Base-by-base conservation (phyloP, 2,329 filamentous ascomycete species). In the Byssoonygena ceratinophila region DNA sequence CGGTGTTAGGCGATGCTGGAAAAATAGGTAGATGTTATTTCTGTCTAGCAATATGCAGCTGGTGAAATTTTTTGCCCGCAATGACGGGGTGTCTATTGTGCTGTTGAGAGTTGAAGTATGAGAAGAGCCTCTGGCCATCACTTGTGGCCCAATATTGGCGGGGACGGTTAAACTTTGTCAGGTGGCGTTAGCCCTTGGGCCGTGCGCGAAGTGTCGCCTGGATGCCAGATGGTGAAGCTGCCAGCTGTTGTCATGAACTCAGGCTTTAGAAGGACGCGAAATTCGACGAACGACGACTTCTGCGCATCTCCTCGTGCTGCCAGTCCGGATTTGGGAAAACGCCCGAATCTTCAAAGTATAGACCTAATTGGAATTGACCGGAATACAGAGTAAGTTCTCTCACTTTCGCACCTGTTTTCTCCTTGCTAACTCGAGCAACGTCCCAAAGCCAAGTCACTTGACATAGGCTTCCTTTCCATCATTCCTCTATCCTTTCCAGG, bases 181-280 rank as follows among this genome's bases (percentile, higher is more conserved):
- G 40, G 49, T 51, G 49, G 49, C 49, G 49, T 36, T 51, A 51
- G 25, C 9, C 29, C 8, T 34, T n/a, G 14, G 29, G 49, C 18
- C 40, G 49, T 51, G 49, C 18, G 49, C 49, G 23, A 37, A 51
- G 22, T 1, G 8, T n/a, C n/a, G n/a, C n/a, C n/a, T n/a, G n/a
- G n/a, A n/a, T n/a, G 18, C 22, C 1, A 16, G 5, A 6, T 4
- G 14, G 23, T 6, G 37, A 40, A 46, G 46, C 46, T 37, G 46
- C 46, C 46, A 48, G 46, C 32, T 48, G 46, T 39, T n/a, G 46
- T 34, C 36, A 31, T 25, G 41, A 23, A 11, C 27, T 2, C 27
- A 12, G 4, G 25, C 9, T 12, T 9, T 3, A 8, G 1, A n/a
- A n/a, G 32, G 45, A n/a, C 27, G 46, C 36, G 23, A n/a, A n/a